These are phyloP conservation scores for Sugiyamaella lignohabitans DNA, from an alignment of 805 yeast genomes.

Conservation along the genomic window DNA sequence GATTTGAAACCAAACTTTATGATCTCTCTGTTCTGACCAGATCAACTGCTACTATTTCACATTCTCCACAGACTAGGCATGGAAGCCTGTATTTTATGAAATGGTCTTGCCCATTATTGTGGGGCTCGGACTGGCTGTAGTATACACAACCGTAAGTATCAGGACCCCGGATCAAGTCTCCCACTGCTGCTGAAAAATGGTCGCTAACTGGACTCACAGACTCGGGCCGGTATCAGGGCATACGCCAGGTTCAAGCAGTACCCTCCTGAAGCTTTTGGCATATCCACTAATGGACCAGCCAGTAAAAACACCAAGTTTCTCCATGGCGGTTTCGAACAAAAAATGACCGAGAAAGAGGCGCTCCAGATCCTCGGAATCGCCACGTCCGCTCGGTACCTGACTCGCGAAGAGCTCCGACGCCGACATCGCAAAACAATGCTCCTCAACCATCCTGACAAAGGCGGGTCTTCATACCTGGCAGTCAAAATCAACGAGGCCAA, in stretches of 20 bases:
- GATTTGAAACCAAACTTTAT: no score
- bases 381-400: conserved; percentile 22
- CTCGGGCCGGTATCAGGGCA: conserved; percentile 32
- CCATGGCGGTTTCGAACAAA: conserved; percentile 31
- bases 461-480: conserved; percentile 86
- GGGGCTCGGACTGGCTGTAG: conserved; percentile 26
- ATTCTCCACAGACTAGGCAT: no score
- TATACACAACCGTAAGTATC: conserved; percentile 23
- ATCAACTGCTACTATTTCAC: no score
- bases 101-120: conserved; percentile 27
- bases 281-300: conserved; percentile 6
- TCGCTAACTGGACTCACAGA: conserved; percentile 2
- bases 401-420: conserved; percentile 57
- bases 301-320: conserved; percentile 19
- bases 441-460: conserved; percentile 90
- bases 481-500: conserved; percentile 90
- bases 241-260: conserved; percentile 23
- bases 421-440: conserved; percentile 80
- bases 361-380: conserved; percentile 40
- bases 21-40: no score
- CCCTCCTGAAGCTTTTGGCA: conserved; percentile 28
- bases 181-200: not conserved
- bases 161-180: not conserved
- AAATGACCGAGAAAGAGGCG: conserved; percentile 50
- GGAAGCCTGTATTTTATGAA: no score